Evolutionary conservation across 75 land plant genomes (phyloP), one percentile per base, ranked within the genome.

Genomic region (Sequoia sempervirens): DNA sequence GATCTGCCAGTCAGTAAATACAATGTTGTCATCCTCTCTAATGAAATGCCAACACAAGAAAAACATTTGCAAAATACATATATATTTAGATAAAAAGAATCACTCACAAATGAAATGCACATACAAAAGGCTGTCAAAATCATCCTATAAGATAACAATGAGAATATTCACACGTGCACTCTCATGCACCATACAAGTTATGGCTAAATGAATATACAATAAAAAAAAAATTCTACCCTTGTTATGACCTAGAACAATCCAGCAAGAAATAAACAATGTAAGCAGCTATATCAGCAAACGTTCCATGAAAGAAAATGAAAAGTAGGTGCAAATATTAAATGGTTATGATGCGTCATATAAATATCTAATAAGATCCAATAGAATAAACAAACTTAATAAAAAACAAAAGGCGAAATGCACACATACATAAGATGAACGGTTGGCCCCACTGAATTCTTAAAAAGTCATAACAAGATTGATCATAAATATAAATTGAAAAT

Each of bases 1-100:
- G 11, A 95, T 93, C 97, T 95, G 89, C 47, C 45, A 61, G 7
- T 17, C 41, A 47, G 18, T 61, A 64, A 68, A 23, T 45, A 61
- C 32, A 56, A 53, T 3, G 28, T 80, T 15, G 81, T 80, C 47
- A 80, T 30, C 10, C 54, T 80, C 54, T 46, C 15, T 26, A 80
- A 12, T 15, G 8, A 41, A 46, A 28, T n/a, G 34, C 4, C 81
- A 79, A 56, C 4, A 17, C 0, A 5, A 61, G 1, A 4, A 58
- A 18, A 20, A 58, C 64, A 58, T 58, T 58, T 20, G 66, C 26
- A 20, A 61, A 23, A 6, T 61, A 23, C 26, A 23, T 61, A 23
- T 23, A 61, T 61, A 61, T 23, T 61, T 61, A 20, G 26, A 61
- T 5, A 61, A 61, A 56, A 6, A 61, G 66, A 61, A 20, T 61